Evolutionary conservation across 345 rosid species (phyloP), one percentile per base, ranked within the genome.

Genomic region (Corymbia maculata): DNA sequence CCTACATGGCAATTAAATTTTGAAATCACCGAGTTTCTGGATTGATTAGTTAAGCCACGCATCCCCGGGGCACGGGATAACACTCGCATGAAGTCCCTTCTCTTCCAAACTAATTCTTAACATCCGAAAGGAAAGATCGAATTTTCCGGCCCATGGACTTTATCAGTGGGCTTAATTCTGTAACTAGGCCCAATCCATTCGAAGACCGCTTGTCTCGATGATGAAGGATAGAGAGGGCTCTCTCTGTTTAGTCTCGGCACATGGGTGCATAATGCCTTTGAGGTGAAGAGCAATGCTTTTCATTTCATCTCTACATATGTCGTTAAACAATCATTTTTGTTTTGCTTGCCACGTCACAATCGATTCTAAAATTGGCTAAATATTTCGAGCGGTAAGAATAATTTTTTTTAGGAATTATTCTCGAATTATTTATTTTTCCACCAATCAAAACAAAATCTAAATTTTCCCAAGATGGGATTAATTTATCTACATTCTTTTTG

Each of bases 401-500:
- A 30, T 68, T 6, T 30, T 68, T 68, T 32, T 68, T 16, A 8
- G 6, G 2, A 22, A 1, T 1, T 9, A 3, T 55, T 8, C 22
- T 50, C 28, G 3, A 55, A 22, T 22, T 55, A 0, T 22, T 8
- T 5, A 21, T 21, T 55, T 55, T 55, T 55, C 5, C 5, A 0
- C 1, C 2, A 52, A 52, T 6, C 55, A 52, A 16, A 36, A 1
- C 0, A 0, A 6, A 6, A 8, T 52, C 21, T 16, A 5, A 52
- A 1, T 52, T 52, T 52, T 53, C 22, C 9, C 61, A 21, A 22
- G 9, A 55, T 9, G 2, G 22, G 28, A 55, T 26, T 55, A 22
- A 55, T 55, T 22, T 22, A 55, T 55, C 61, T 55, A 55, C 21
- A 55, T 55, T 55, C 1, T 55, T 55, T 55, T 55, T 11, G 1